phyloP scores from a whole-genome alignment of 2,329 filamentous ascomycete genomes.

The Exophiala mesophila region DNA sequence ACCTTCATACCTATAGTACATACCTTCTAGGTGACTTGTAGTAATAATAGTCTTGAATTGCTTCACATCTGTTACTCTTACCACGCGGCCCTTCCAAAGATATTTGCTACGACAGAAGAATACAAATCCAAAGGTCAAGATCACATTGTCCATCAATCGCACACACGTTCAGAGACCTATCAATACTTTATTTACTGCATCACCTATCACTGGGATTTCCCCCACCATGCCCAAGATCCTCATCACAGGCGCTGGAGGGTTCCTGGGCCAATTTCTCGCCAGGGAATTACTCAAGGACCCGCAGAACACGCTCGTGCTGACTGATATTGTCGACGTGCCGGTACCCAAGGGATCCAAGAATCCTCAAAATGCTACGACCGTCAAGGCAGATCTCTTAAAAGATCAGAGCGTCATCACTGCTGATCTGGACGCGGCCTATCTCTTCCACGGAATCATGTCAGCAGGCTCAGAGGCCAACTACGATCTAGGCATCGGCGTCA shows the following conservation, averaged over 20 bases:
- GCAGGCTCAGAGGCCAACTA: constrained; percentile 59
- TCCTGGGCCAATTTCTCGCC: constrained; percentile 59
- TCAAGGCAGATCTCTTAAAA: constrained; percentile 52
- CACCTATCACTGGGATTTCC: too few species aligned
- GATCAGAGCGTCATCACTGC: constrained; percentile 35
- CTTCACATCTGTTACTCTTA: too few species aligned
- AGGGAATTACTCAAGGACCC: constrained; percentile 50
- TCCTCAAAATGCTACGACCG: constrained; percentile 46
- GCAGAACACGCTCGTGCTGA: constrained; percentile 48
- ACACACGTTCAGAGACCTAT: too few species aligned
- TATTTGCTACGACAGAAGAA: too few species aligned
- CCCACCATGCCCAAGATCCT: constrained; percentile 45
- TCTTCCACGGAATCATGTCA: constrained; percentile 66
- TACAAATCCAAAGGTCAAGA: too few species aligned
- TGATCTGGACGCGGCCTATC: constrained; percentile 52
- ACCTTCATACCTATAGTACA: too few species aligned
- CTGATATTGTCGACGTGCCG: constrained; percentile 52
- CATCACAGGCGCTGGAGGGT: constrained; percentile 61
- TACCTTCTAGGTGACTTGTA: too few species aligned
- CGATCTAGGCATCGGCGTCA: constrained; percentile 55
- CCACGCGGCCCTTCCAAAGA: too few species aligned
- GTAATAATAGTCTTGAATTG: too few species aligned
- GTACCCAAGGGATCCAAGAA: constrained; percentile 46
- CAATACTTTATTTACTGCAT: too few species aligned
- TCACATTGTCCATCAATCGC: too few species aligned